Percentiles rank a stretch among this genome's conserved stretches.
Evolutionary conservation across 2,329 filamentous ascomycete species (phyloP).

Genomic region (Penicillium paneum): DNA sequence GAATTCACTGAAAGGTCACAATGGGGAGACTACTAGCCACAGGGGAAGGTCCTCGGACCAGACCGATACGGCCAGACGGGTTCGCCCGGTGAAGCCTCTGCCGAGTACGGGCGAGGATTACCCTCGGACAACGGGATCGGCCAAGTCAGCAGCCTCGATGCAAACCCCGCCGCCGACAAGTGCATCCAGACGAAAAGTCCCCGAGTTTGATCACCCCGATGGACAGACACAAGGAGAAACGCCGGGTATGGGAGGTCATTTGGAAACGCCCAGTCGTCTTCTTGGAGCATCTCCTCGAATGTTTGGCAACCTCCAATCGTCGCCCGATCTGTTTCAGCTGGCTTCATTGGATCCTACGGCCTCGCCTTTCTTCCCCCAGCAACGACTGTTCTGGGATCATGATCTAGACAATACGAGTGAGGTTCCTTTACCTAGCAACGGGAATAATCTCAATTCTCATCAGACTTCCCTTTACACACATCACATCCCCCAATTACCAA

Average conservation of each 20-base stretch:
- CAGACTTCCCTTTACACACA: constrained; percentile 20
- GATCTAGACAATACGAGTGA: constrained; percentile 29
- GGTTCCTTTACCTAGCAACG: constrained; percentile 15
- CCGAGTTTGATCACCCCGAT: constrained; percentile 28
- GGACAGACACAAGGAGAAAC: constrained; percentile 23
- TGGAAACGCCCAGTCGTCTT: constrained; percentile 46
- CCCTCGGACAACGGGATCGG: constrained; percentile 34
- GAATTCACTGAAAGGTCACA: constrained; percentile 21
- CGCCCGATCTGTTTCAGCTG: constrained; percentile 56
- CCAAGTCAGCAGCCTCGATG: constrained; percentile 49
- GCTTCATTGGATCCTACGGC: constrained; percentile 52
- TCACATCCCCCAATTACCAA: constrained; percentile 36
- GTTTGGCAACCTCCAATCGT: constrained; percentile 55
- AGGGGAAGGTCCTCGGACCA: constrained; percentile 26
- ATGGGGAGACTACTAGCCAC: constrained; percentile 13
- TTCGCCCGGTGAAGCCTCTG: constrained; percentile 29
- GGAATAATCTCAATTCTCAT: constrained; percentile 22
- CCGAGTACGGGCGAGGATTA: constrained; percentile 29
- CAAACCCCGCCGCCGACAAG: constrained; percentile 62
- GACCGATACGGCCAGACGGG: constrained; percentile 35
- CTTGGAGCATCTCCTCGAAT: constrained; percentile 47
- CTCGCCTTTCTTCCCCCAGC: constrained; percentile 57
- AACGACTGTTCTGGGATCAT: constrained; percentile 51
- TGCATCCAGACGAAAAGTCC: constrained; percentile 51
- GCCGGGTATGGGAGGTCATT: constrained; percentile 31